phyloP scores from a whole-genome alignment of 106 monocot species.

The Dioscorea alata region DNA sequence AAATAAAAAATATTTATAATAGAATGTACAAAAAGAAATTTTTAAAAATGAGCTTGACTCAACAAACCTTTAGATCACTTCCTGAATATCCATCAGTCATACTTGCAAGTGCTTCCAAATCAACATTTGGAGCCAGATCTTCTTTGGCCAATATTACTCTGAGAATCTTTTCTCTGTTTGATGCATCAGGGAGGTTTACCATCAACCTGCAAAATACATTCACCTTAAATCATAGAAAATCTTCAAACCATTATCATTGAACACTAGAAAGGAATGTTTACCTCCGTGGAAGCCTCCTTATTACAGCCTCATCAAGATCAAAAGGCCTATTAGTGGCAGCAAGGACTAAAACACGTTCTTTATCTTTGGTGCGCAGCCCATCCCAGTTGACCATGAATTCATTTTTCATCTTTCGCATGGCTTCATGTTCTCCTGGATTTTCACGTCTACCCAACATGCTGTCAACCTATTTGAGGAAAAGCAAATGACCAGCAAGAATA shows the following conservation, averaged over 20 bases:
- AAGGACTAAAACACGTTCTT: slow-evolving; percentile 80
- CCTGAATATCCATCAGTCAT: slow-evolving; percentile 98
- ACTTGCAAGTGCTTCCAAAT: slow-evolving; percentile 69
- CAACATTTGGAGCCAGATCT: slow-evolving; percentile 50
- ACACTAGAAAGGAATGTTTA: slow-evolving; percentile 1
- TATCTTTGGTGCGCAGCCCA: slow-evolving; percentile 81
- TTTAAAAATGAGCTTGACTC: not conserved
- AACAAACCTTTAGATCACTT: slow-evolving; percentile 85
- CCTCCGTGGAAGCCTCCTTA: slow-evolving; percentile 81
- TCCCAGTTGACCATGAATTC: slow-evolving; percentile 98
- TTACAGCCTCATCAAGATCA: slow-evolving; percentile 93
- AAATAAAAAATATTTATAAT: not conserved
- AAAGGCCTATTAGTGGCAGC: slow-evolving; percentile 87
- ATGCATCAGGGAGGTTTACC: slow-evolving; percentile 87
- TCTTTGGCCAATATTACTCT: slow-evolving; percentile 87
- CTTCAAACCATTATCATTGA: too few species aligned
- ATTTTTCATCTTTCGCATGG: slow-evolving; percentile 94
- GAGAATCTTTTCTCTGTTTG: slow-evolving; percentile 88
- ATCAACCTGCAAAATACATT: slow-evolving; percentile 55
- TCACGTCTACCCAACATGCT: slow-evolving; percentile 88
- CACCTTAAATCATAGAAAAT: slow-evolving; percentile 1
- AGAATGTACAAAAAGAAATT: not conserved
- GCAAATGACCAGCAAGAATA: not conserved
- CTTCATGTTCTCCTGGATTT: slow-evolving; percentile 89
- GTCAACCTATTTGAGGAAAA: slow-evolving; percentile 49